Evolutionary conservation across 2,329 filamentous ascomycete genomes (phyloP), one percentile per base, ranked within the genome.

Genomic region (Sphaerulina musiva): DNA sequence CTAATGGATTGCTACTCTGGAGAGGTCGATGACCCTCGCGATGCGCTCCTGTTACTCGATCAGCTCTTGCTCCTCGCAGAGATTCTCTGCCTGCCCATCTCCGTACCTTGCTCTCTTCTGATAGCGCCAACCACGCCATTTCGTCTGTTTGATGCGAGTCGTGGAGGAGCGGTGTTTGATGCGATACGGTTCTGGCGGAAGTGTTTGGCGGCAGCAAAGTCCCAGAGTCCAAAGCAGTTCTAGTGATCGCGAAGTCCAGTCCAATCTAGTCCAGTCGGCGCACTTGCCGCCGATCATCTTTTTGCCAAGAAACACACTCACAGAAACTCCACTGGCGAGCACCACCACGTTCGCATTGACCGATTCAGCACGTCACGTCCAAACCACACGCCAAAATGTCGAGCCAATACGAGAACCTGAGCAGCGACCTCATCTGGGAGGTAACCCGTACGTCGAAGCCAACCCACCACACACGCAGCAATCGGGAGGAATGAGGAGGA

Each of bases 1-100:
- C 89, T 97, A 98, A 78, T 98, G 93, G 69, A 98, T 87, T 56
- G 88, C 90, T 67, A 96, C 85, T 68, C 91, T 84, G 59, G 90
- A 93, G 72, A 96, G 78, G 74, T 97, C 93, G 72, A 98, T 93
- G 77, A 97, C 81, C 80, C 91, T 92, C 69, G 88, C 85, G 75
- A 98, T 95, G 80, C 93, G 90, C 85, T 98, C 93, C 92, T 96
- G 66, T 51, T 50, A 31, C 6, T 20, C 20, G 6, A 60, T 74
- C 42, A 72, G 68, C 49, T 46, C 23, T n/a, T 42, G 38, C 41
- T 26, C 41, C 9, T 14, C 36, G 38, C 34, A 20, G 10, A 20
- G 7, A 17, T 14, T 31, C 50, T 36, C 46, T 29, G 26, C 26
- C 26, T 29, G 26, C 26, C 26, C 71, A 62, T 38, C 34, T 38